Conservation (phyloP, 2,329 filamentous ascomycete species). For the Colletotrichum costaricense region DNA sequence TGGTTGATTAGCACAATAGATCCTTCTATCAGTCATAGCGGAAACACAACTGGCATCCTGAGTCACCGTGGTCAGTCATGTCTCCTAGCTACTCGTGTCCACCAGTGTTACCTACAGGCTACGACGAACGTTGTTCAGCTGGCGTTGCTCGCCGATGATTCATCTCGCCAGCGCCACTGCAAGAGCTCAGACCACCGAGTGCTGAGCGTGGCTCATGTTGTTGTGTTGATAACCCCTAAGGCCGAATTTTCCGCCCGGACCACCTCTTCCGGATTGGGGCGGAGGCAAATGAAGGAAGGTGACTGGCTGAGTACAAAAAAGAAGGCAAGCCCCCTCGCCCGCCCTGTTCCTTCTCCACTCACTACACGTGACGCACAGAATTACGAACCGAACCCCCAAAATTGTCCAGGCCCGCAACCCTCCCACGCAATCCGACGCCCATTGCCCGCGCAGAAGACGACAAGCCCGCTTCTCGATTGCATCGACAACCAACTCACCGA, state of each 20-base stretch:
- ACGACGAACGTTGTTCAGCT: neutral
- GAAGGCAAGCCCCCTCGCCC: constrained; percentile 15
- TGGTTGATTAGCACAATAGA: neutral
- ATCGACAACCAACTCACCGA: constrained; percentile 35
- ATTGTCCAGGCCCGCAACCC: constrained; percentile 12
- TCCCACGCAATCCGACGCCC: constrained; percentile 21
- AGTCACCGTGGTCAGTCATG: neutral
- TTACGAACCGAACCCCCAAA: constrained; percentile 16
- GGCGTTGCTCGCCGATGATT: constrained; percentile 18
- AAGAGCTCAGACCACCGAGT: neutral
- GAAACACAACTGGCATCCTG: neutral
- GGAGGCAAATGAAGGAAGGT: neutral
- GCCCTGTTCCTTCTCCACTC: constrained; percentile 24
- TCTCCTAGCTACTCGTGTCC: too few species aligned
- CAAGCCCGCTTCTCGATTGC: constrained; percentile 14
- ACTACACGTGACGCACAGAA: constrained; percentile 35
- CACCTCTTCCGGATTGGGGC: constrained; percentile 3
- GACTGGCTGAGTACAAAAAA: neutral
- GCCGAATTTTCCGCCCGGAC: constrained; percentile 13
- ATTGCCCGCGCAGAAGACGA: constrained; percentile 25
- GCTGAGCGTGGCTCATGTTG: neutral
- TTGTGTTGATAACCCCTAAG: neutral
- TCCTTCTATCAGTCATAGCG: neutral
- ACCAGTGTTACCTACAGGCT: neutral
- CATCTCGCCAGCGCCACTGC: constrained; percentile 3